A percentile compares a stretch with the other conserved stretches of the same genome.
phyloP scores from a whole-genome alignment of 352 stramenopile species.

The Phytophthora uliginosa region DNA sequence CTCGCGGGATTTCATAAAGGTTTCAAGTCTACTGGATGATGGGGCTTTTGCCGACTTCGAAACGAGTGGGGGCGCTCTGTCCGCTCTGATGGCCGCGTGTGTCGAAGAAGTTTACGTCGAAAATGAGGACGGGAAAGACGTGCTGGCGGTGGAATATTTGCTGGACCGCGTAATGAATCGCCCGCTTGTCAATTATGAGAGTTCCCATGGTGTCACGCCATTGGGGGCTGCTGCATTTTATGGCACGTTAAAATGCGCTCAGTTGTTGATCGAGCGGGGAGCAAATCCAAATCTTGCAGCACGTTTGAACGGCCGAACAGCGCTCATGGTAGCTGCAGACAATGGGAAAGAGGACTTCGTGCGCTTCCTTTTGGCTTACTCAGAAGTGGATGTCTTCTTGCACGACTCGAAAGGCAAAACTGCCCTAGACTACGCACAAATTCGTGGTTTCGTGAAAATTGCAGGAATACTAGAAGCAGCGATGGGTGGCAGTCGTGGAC shows the following conservation, averaged over 20 bases:
- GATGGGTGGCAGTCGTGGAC: constrained; percentile 52
- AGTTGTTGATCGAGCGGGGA: constrained; percentile 62
- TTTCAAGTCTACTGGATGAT: constrained; percentile 55
- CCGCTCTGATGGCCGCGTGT: constrained; percentile 64
- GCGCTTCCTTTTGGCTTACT: constrained; percentile 58
- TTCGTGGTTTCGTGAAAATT: constrained; percentile 37
- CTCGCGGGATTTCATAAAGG: constrained; percentile 46
- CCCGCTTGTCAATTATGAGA: constrained; percentile 76
- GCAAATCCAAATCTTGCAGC: constrained; percentile 59
- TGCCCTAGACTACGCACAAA: constrained; percentile 56
- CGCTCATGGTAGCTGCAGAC: constrained; percentile 68
- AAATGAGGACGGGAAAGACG: constrained; percentile 60
- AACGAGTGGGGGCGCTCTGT: constrained; percentile 47
- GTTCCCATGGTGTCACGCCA: constrained; percentile 53
- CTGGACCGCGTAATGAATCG: constrained; percentile 60
- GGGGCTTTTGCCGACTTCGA: constrained; percentile 79
- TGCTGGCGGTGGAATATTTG: constrained; percentile 71
- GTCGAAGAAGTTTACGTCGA: constrained; percentile 66
- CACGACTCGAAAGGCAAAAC: constrained; percentile 45
- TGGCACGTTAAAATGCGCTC: constrained; percentile 59
- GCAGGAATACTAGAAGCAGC: constrained; percentile 52
- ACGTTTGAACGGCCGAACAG: constrained; percentile 43
- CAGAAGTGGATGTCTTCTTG: constrained; percentile 45
- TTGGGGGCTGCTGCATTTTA: constrained; percentile 55
- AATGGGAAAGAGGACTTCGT: constrained; percentile 63